Evolutionary conservation across 441 rosid species (phyloP), one percentile per base, ranked within the genome.

Genomic region (Metrosideros polymorpha): DNA sequence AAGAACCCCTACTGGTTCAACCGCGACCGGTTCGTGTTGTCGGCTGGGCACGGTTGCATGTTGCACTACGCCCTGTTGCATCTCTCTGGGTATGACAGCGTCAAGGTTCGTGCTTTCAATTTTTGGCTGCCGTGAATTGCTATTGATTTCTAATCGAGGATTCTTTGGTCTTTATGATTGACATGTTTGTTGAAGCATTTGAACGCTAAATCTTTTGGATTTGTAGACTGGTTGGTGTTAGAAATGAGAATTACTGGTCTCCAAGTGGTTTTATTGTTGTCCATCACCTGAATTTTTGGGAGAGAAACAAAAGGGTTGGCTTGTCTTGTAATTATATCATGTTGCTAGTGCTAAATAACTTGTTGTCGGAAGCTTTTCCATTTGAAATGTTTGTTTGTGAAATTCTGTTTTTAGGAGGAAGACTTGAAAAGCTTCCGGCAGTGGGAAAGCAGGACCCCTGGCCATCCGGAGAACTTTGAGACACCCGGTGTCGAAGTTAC

Each of bases 31-130:
- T 98, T 98, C 83, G 97, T 98, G 35, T 87, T 98, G 88, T 97
- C 99, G 55, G 99, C 99, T 76, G 99, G 99, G 8, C 99, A 98
- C 85, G 99, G 99, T 7, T 98, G 99, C 83, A 98, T 98, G 99
- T 89, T 98, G 86, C 99, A 97, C 83, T 98, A 98, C 90, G 96
- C 99, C 57, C 92, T 98, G 88, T 95, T 98, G 88, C 99, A 98
- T 89, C 98, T 97, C 59, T 99, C 99, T 83, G 99, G 99, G 49
- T 98, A 93, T 89, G 99, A 98, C 85, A 97, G 99, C 77, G 98
- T 97, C 53, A 75, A 82, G 98, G 99, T 98, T 3, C 53, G 91
- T 82, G 30, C 84, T 82, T 59, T 55, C 42, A 84, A 79, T 84
- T 15, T 43, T 87, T 30, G 27, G 35, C 43, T 79, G 12, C 15